Conservation (phyloP, 305 asterid species). For the Fraxinus velutina region DNA sequence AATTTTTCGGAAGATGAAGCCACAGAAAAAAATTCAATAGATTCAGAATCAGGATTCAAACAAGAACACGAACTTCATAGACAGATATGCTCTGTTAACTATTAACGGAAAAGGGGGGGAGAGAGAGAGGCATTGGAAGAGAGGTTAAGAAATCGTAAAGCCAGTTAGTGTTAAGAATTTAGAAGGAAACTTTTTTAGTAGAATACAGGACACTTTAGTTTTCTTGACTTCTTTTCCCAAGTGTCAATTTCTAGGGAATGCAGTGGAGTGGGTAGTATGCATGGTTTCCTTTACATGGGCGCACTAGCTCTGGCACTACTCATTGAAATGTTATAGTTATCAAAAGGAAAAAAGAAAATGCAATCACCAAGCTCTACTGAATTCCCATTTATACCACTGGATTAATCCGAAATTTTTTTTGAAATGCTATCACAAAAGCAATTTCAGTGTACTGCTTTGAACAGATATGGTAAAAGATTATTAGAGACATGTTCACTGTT, state of each 20-base stretch:
- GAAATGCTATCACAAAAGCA: neutral
- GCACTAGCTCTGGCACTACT: neutral
- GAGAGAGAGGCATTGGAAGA: neutral
- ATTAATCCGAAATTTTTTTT: neutral
- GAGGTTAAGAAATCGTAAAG: neutral
- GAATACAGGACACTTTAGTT: neutral
- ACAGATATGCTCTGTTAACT: neutral
- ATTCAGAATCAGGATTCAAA: neutral
- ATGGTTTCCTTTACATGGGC: neutral
- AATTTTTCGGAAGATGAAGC: neutral
- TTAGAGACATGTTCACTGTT: conserved; percentile 3
- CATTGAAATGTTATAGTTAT: neutral
- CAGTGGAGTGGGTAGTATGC: neutral
- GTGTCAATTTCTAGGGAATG: neutral
- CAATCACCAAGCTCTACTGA: conserved; percentile 1
- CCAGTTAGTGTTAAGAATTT: neutral
- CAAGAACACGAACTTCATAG: neutral
- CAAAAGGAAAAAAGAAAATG: neutral
- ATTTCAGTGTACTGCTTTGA: neutral
- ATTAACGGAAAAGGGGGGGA: neutral
- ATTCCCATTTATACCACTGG: neutral
- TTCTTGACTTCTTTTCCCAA: neutral
- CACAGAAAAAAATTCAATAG: neutral
- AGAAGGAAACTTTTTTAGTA: neutral
- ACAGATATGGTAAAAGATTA: neutral